Evolutionary conservation across 345 rosid genomes (phyloP), one percentile per base, ranked within the genome.

Genomic region (Viola odorata): DNA sequence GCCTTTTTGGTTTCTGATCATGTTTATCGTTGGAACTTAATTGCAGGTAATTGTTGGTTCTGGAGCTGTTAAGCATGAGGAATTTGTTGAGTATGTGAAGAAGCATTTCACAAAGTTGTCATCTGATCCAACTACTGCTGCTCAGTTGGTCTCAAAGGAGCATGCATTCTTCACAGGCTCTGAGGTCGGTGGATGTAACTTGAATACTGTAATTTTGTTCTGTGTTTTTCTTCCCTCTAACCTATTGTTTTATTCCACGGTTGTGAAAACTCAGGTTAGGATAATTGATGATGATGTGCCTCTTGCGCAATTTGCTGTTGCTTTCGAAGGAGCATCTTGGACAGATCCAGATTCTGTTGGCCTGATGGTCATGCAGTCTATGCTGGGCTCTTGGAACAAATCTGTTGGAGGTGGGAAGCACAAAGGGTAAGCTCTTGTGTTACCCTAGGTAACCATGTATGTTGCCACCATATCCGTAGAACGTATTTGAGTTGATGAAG

Each of bases 11-110:
- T 50, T 48, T 55, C 16, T 17, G 62, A 16, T 42, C 2, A 9
- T 59, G 37, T 11, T n/a, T 7, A 65, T 15, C 10, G 39, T 39
- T 41, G 41, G 57, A 61, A 68, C 65, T 65, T 47, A 39, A 36
- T 67, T 73, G 63, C 76, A 95, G 99, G 92, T 95, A 39, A 84
- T 95, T 70, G 81, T 88, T 69, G 97, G 96, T 73, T 78, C 96
- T 62, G 99, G 99, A 73, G 99, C 97, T 75, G 96, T 91, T 62
- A 95, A 88, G 77, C 99, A 95, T 57, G 99, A 95, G 69, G 98
- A 95, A 55, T 51, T 95, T 75, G 98, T 95, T 74, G 94, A 81
- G 73, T 84, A 85, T 81, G 96, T 86, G 40, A 84, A 87, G 74
- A 88, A 83, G 65, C 73, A 85, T 73, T 95, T 95, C 66, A 85